Base-by-base conservation (phyloP, 352 stramenopile genomes). In the Stephanocyclus meneghinianus region DNA sequence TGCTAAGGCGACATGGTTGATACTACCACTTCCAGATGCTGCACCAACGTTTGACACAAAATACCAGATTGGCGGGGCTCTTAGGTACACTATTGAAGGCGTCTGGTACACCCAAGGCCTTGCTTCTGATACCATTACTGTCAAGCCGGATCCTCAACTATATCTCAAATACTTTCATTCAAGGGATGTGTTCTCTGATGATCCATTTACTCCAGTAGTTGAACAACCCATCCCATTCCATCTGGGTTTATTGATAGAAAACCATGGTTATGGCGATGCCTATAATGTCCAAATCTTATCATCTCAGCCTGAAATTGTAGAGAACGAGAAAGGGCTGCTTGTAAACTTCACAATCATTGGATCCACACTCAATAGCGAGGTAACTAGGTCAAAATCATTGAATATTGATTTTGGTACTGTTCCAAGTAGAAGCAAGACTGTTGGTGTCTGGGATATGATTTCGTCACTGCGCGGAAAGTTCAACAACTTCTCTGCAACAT, bases 11-110 rank as follows among this genome's bases (percentile, higher is more conserved):
- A 80, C 72, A 47, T 80, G 72, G 72, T 37, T 80, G 32, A 80
- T 80, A 45, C 21, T 80, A 15, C 72, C 72, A 44, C 61, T 80
- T 13, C 42, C 62, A 30, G 62, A 75, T 18, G 72, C 72, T 15
- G 72, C 72, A 47, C 72, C 72, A 42, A 76, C 75, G 29, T 74
- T 80, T 53, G 72, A 80, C 11, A 80, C 64, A 16, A 76, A 71
- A 18, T 80, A 80, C 55, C 7, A 75, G 16, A 71, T 80, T 60
- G 44, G 72, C 51, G 72, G 72, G 16, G 68, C 42, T 42, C 29
- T 61, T 9, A 61, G 53, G 1, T 42, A 61, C 53, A 42, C 53
- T 15, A 61, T 78, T 61, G 63, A 78, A 35, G 71, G 71, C 7
- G 51, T 68, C 48, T 18, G 56, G 32, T 75, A 75, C 55, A 53